Conservation (phyloP, 169 alveolate species). For the Plasmodium coatneyi region DNA sequence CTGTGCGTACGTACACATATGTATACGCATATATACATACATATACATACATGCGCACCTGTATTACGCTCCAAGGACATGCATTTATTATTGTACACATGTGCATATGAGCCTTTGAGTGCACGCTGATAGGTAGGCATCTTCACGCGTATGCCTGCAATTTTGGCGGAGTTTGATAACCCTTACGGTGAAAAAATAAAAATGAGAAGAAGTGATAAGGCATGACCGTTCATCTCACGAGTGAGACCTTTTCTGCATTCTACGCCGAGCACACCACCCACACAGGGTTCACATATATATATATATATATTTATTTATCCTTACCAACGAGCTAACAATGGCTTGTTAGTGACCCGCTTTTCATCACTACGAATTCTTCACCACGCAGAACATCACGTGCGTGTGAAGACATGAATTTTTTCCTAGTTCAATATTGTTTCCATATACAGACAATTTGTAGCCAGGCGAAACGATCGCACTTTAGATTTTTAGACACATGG, state of each 20-base stretch:
- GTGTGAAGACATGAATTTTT: slow-evolving; percentile 4
- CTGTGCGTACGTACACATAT: background rate
- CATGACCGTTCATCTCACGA: background rate
- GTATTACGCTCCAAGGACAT: background rate
- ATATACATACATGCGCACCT: background rate
- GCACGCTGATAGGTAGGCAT: background rate
- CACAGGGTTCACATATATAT: background rate
- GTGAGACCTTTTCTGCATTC: background rate
- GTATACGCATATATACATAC: no score
- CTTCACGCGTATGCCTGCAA: background rate
- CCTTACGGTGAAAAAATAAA: background rate
- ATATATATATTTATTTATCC: background rate
- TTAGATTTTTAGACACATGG: background rate
- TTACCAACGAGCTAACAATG: background rate
- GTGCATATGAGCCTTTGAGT: background rate
- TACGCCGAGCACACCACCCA: background rate
- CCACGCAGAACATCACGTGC: background rate
- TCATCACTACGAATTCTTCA: background rate
- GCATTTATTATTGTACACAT: background rate
- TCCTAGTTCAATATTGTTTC: background rate
- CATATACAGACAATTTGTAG: background rate
- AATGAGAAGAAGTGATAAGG: background rate
- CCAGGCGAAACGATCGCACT: background rate
- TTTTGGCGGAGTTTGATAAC: background rate
- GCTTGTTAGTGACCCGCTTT: background rate